Conservation (phyloP, 2,329 filamentous ascomycete genomes). For the Talaromyces sp. region DNA sequence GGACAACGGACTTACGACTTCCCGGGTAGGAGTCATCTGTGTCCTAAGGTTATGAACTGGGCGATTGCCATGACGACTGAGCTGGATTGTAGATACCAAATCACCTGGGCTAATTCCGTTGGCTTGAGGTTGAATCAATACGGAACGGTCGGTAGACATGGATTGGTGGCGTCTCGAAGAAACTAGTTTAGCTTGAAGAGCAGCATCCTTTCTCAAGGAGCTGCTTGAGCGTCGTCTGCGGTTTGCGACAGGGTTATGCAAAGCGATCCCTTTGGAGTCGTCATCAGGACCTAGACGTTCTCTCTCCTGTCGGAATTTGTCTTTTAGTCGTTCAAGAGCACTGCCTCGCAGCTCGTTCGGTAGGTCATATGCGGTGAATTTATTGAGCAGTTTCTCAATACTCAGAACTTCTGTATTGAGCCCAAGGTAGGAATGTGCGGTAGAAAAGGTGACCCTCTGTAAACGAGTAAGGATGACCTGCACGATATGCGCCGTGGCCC, state of each 20-base stretch:
- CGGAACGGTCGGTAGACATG: constrained; percentile 8
- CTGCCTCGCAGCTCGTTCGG: constrained; percentile 85
- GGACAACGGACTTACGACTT: constrained; percentile 25
- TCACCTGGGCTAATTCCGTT: constrained; percentile 66
- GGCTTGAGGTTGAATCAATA: constrained; percentile 12
- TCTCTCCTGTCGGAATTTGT: constrained; percentile 82
- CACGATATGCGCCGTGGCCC: constrained; percentile 93
- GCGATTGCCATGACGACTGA: constrained; percentile 56
- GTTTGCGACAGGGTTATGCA: constrained; percentile 71
- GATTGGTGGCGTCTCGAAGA: constrained; percentile 33
- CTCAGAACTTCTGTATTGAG: constrained; percentile 85
- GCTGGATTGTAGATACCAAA: constrained; percentile 70
- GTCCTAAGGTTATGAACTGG: constrained; percentile 24
- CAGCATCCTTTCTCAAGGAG: constrained; percentile 71
- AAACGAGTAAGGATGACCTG: constrained; percentile 94
- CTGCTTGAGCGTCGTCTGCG: constrained; percentile 68
- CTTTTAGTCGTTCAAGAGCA: constrained; percentile 77
- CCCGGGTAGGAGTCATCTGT: constrained; percentile 24
- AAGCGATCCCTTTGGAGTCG: constrained; percentile 82
- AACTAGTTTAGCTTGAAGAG: constrained; percentile 59
- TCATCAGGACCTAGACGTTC: constrained; percentile 78
- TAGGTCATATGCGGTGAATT: constrained; percentile 83
- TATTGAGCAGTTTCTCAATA: constrained; percentile 90
- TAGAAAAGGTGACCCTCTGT: constrained; percentile 89
- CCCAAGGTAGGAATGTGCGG: constrained; percentile 90